Percentiles rank a stretch among this genome's conserved stretches.
These are phyloP conservation scores for Hypoxylon sp. DNA, from an alignment of 2,329 filamentous ascomycete species.

Conservation along the genomic window DNA sequence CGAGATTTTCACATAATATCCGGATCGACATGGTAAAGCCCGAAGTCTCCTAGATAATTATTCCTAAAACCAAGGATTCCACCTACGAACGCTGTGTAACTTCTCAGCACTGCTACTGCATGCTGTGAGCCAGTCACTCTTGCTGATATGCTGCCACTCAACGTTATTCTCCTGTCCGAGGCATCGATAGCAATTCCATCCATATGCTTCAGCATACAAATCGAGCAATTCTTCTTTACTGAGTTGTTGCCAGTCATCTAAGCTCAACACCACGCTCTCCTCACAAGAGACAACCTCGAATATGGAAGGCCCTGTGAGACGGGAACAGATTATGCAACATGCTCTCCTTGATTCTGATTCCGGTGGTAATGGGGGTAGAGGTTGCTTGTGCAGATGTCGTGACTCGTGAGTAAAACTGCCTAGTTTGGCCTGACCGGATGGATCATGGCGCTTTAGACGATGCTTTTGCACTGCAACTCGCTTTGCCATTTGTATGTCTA, in stretches of 20 bases:
- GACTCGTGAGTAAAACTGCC: constrained; percentile 41
- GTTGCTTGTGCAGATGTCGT: constrained; percentile 41
- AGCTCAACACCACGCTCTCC: constrained; percentile 42
- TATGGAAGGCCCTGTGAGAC: constrained; percentile 40
- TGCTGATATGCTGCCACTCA: constrained; percentile 41
- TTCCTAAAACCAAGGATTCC: constrained; percentile 40
- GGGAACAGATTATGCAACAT: constrained; percentile 43
- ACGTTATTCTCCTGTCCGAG: constrained; percentile 38
- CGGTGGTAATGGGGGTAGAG: constrained; percentile 12
- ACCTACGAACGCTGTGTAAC: constrained; percentile 33
- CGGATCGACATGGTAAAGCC: too few species aligned
- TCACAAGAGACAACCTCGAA: constrained; percentile 44
- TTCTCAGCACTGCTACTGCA: constrained; percentile 34
- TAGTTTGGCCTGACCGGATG: constrained; percentile 24
- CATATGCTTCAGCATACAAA: constrained; percentile 44
- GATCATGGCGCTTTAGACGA: constrained; percentile 33
- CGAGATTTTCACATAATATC: neutral
- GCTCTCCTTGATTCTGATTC: constrained; percentile 25
- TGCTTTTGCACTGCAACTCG: constrained; percentile 39
- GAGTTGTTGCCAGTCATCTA: constrained; percentile 41
- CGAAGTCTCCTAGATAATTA: neutral
- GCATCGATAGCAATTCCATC: constrained; percentile 41
- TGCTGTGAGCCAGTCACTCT: constrained; percentile 44
- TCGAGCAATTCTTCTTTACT: constrained; percentile 38
- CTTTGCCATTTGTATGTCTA: constrained; percentile 43